Evolutionary conservation across 2,329 filamentous ascomycete genomes (phyloP).

Genomic region (Penicillium glabrum): DNA sequence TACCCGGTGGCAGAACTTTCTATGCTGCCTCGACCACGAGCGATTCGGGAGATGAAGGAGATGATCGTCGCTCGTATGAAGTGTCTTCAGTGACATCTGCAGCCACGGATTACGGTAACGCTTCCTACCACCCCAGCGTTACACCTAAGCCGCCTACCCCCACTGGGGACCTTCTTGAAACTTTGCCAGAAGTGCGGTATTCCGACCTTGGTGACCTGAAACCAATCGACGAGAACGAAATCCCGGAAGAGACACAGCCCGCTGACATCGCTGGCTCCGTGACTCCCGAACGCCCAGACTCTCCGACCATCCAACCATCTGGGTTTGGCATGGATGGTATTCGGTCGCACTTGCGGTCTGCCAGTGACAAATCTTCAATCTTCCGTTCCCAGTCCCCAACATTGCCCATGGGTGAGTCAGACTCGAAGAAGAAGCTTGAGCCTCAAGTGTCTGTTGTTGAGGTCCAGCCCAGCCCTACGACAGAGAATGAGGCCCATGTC

Average conservation of each 20-base stretch:
- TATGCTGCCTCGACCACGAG: conserved; percentile 38
- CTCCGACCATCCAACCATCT: conserved; percentile 68
- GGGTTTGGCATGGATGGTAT: conserved; percentile 65
- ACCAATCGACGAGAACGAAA: conserved; percentile 38
- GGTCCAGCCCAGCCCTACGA: neutral
- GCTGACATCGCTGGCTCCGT: conserved; percentile 6
- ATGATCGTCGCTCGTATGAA: conserved; percentile 25
- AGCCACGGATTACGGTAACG: conserved; percentile 37
- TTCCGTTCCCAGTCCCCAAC: conserved; percentile 56
- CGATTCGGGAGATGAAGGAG: conserved; percentile 40
- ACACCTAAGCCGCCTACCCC: conserved; percentile 31
- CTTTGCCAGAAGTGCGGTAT: conserved; percentile 36
- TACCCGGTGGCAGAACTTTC: conserved; percentile 30
- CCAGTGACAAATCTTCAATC: conserved; percentile 79
- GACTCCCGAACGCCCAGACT: conserved; percentile 55
- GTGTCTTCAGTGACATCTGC: conserved; percentile 24
- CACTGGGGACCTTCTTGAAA: conserved; percentile 30
- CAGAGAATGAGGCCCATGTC: neutral
- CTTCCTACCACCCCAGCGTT: conserved; percentile 37
- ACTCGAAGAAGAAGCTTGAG: neutral
- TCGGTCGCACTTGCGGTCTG: conserved; percentile 76
- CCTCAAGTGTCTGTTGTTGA: neutral
- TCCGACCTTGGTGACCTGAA: conserved; percentile 42
- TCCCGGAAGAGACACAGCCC: conserved; percentile 14
- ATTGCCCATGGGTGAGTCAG: neutral